These are phyloP conservation scores for Lycium barbarum DNA, from an alignment of 257 asterid genomes.

Conservation along the genomic window DNA sequence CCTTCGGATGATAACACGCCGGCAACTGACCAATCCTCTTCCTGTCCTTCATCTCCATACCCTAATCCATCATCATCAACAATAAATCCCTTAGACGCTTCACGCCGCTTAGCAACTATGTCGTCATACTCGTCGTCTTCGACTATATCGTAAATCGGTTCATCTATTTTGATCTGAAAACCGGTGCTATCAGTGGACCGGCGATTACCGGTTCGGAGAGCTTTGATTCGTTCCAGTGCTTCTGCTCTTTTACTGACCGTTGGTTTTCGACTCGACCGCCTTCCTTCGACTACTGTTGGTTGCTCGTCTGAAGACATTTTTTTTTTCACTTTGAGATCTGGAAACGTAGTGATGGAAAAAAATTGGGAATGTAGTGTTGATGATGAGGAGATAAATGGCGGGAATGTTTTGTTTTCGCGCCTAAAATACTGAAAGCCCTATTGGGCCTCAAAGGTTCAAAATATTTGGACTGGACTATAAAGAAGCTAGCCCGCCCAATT, in stretches of 20 bases:
- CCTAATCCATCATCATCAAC: constrained; percentile 91
- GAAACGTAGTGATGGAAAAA: neutral
- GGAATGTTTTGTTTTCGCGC: constrained; percentile 45
- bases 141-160: constrained; percentile 79
- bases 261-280: constrained; percentile 68
- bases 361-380: neutral
- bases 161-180: constrained; percentile 72
- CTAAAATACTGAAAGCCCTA: constrained; percentile 25
- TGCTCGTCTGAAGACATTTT: constrained; percentile 82
- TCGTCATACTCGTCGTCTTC: constrained; percentile 88
- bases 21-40: constrained; percentile 87
- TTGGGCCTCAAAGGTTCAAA: constrained; percentile 25
- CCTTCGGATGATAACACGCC: constrained; percentile 56
- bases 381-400: constrained; percentile 29
- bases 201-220: constrained; percentile 67
- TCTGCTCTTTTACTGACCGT: constrained; percentile 51
- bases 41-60: constrained; percentile 95
- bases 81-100: constrained; percentile 70
- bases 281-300: constrained; percentile 51
- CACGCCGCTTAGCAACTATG: constrained; percentile 85
- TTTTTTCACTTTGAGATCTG: constrained; percentile 4
- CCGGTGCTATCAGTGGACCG: constrained; percentile 59
- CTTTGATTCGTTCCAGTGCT: constrained; percentile 76
- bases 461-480: neutral
- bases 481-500: neutral